Percentiles rank a stretch among this genome's conserved stretches.
Evolutionary conservation across 2,329 filamentous ascomycete genomes (phyloP).

Genomic region (Aureobasidium sp.): DNA sequence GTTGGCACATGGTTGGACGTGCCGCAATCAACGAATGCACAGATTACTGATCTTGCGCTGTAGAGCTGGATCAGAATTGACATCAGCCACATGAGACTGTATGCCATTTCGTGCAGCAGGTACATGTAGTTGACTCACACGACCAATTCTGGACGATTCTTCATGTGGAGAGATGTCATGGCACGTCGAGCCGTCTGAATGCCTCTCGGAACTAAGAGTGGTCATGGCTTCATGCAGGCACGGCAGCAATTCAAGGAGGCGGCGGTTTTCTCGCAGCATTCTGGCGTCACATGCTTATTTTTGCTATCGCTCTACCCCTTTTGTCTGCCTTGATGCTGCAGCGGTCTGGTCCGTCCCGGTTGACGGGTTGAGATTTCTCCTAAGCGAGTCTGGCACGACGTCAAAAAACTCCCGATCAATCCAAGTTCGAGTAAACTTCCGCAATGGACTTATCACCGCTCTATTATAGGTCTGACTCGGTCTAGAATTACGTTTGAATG

Average conservation of each 20-base stretch:
- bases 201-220: neutral
- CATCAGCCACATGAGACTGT: too few relatives aligned
- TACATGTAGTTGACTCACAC: neutral
- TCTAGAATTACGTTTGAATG: neutral
- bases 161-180: neutral
- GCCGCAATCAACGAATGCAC: neutral
- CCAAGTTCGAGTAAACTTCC: neutral
- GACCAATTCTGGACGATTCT: neutral
- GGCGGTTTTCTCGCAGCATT: slow-evolving; percentile 15
- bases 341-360: neutral
- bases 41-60: too few relatives aligned
- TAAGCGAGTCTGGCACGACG: neutral
- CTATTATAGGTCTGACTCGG: neutral
- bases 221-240: neutral
- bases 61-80: too few relatives aligned
- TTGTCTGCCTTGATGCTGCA: neutral
- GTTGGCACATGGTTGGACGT: neutral
- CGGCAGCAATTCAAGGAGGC: neutral
- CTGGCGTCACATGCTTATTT: neutral
- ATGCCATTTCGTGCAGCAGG: too few relatives aligned
- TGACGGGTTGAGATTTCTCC: neutral
- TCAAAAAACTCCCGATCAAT: neutral
- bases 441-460: neutral
- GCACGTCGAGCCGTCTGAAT: neutral
- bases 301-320: neutral